Evolutionary conservation across 2,329 filamentous ascomycete genomes (phyloP), one percentile per base, ranked within the genome.

Genomic region (Colletotrichum paranaense): DNA sequence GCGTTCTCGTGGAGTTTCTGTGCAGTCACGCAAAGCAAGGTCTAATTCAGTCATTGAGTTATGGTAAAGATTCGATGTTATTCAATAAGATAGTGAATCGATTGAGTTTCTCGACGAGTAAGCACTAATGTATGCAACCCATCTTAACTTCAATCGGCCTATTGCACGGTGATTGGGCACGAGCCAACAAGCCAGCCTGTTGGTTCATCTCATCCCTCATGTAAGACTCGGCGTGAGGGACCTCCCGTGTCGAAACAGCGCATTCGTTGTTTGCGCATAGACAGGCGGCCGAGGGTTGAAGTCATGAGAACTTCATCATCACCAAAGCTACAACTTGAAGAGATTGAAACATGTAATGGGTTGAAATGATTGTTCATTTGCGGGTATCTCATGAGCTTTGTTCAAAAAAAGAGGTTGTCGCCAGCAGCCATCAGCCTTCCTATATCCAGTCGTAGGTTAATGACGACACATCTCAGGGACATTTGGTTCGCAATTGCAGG

Each of bases 81-180:
- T 49, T 49, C 42, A 22, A 22, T 9, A 8, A 62, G 8, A 9
- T 22, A 7, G 16, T 19, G 4, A 28, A 14, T 42, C 12, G 58
- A 59, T 67, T 65, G 68, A 56, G 42, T 67, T 56, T 46, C 9
- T 63, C 52, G 56, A 62, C 26, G 9, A 6, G 68, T 71, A 42
- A 71, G 68, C 62, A 32, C 62, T 67, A 67, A 67, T 70, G 62
- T 71, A 60, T 32, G 46, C 46, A 56, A 30, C 16, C 7, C 19
- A 6, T 11, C 26, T 28, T 5, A 4, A 24, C 11, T 4, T 11
- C 6, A 5, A 28, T 9, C 30, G 9, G 6, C 28, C 28, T 22
- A 35, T 49, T 38, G 30, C 22, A 32, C 28, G 19, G 26, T 52
- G 19, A 62, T 52, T 12, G 60, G 22, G 60, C 60, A 62, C 42